Base-by-base conservation (phyloP, 2,329 filamentous ascomycete species). In the Fusarium zealandicum region DNA sequence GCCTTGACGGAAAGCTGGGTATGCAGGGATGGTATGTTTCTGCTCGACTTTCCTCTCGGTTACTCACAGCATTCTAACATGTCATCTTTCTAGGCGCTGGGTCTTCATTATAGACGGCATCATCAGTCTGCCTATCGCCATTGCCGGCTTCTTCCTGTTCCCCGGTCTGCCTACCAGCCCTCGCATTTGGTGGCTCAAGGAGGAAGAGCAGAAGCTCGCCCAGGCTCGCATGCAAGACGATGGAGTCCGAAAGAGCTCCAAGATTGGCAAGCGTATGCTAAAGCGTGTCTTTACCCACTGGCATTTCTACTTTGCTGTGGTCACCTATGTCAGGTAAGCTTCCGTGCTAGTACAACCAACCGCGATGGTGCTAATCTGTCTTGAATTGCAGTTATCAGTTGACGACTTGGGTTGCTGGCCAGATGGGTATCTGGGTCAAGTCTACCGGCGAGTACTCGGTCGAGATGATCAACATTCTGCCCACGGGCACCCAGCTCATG, bases 41-140 rank as follows among this genome's bases (percentile, higher is more conserved):
- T 6, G 12, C 16, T 7, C 9, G 14, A 27, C 13, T 9, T 10
- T 9, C 5, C 7, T 3, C 7, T n/a, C 25, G 2, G 9, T 30
- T n/a, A 12, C 5, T 25, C 5, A 20, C 9, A 6, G 7, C 8
- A 14, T 2, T 20, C 32, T 52, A n/a, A 54, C 38, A 22, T 22
- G 4, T 18, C 10, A n/a, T 30, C 10, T 2, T 6, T 5, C 4
- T 30, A 61, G 53, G 67, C 68, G 70, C 20, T 73, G 69, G 70
- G 61, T 73, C n/a, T 73, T 73, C 45, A 69, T 74, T 28, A 66
- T 73, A 33, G 70, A 73, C 30, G 70, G 71, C 2, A 60, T 73
- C 28, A 72, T 75, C 43, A 70, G 70, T 13, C 58, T 70, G 0
- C 58, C 69, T 6, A 61, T 72, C 28, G 68, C 67, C 4, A 20